phyloP scores from a whole-genome alignment of 805 yeast species.

The Yarrowia hollandica region DNA sequence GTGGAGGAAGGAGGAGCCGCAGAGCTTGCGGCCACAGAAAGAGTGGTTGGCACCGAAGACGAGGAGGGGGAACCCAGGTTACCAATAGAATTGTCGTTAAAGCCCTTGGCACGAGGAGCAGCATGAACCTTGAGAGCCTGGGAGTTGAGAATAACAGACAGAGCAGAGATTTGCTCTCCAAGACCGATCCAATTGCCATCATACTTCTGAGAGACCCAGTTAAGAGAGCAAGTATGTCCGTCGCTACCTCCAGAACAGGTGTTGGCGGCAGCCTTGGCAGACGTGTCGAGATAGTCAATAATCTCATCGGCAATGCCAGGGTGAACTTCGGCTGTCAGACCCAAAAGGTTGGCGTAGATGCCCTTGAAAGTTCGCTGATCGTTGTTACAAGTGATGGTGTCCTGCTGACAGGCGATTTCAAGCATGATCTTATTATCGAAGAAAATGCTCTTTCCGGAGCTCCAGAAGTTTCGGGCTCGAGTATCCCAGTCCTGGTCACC shows the following conservation, averaged over 20 bases:
- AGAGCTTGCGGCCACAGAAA: background rate
- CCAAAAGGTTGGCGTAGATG: constrained; percentile 63
- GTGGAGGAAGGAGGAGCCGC: background rate
- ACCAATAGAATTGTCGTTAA: too few species aligned
- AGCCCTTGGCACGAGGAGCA: constrained; percentile 66
- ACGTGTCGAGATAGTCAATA: constrained; percentile 48
- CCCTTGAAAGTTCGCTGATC: constrained; percentile 79
- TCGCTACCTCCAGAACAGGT: constrained; percentile 82
- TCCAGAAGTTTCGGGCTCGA: constrained; percentile 52
- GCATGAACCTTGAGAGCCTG: constrained; percentile 52
- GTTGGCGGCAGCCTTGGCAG: constrained; percentile 70
- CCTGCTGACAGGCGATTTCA: constrained; percentile 70
- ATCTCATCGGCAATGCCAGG: constrained; percentile 55
- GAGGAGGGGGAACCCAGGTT: too few species aligned
- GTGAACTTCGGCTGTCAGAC: constrained; percentile 59
- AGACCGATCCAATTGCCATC: constrained; percentile 64
- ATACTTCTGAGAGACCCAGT: constrained; percentile 55
- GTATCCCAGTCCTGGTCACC: constrained; percentile 58
- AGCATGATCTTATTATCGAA: constrained; percentile 57
- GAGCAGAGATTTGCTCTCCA: constrained; percentile 82
- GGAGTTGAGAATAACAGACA: constrained; percentile 59
- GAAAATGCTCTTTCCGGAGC: constrained; percentile 47
- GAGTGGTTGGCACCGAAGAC: too few species aligned
- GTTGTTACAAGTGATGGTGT: constrained; percentile 55
- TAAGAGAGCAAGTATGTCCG: constrained; percentile 76